A percentile compares a stretch with the other conserved stretches of the same genome.
These are phyloP conservation scores for Epichloe hybrida DNA, from an alignment of 2,329 filamentous ascomycete species.

Conservation along the genomic window DNA sequence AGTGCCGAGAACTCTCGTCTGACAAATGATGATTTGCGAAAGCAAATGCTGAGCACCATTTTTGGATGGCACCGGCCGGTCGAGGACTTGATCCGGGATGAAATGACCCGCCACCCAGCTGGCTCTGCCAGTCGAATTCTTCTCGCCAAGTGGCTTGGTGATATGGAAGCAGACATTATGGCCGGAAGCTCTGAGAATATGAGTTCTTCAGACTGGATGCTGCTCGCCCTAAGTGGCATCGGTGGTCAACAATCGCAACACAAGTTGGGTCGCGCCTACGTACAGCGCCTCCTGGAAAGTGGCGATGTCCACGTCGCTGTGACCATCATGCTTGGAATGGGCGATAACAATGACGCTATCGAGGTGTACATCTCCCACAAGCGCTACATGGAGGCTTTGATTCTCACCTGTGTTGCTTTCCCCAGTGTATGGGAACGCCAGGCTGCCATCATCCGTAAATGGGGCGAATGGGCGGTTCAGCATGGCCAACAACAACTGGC, in stretches of 20 bases:
- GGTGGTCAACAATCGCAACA: constrained; percentile 64
- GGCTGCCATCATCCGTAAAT: constrained; percentile 76
- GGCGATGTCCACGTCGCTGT: constrained; percentile 87
- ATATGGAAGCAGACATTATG: constrained; percentile 71
- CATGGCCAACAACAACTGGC: constrained; percentile 82
- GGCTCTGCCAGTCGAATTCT: constrained; percentile 70
- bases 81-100: constrained; percentile 68
- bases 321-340: constrained; percentile 83
- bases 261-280: constrained; percentile 80
- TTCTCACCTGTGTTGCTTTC: constrained; percentile 72
- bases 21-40: constrained; percentile 67
- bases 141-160: constrained; percentile 83
- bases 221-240: constrained; percentile 81
- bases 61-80: constrained; percentile 91
- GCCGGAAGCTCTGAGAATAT: constrained; percentile 70
- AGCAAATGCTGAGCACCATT: constrained; percentile 84
- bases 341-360: constrained; percentile 86
- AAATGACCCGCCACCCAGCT: constrained; percentile 58
- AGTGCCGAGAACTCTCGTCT: constrained; percentile 42
- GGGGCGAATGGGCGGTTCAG: constrained; percentile 84
- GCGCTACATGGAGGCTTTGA: constrained; percentile 81
- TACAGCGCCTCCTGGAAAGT: constrained; percentile 77
- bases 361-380: constrained; percentile 91
- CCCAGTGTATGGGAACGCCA: constrained; percentile 86
- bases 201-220: constrained; percentile 93